Evolutionary conservation across 306 rosid species (phyloP), one percentile per base, ranked within the genome.

Genomic region (Gynostemma pentaphyllum): DNA sequence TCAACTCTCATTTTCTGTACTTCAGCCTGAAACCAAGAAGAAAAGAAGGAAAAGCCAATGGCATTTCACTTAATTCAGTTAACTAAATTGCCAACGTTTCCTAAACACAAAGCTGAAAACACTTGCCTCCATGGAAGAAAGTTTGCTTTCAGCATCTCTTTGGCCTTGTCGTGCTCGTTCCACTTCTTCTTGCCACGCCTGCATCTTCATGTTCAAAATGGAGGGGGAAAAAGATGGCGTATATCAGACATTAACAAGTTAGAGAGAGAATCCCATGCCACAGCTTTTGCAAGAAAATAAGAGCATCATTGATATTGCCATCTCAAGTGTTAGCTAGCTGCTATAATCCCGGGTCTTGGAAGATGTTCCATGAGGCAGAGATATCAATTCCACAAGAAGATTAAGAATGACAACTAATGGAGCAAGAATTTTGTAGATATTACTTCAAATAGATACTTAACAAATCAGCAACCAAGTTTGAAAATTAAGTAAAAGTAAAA

Each of bases 181-280:
- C 68, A 88, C 92, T 79, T 92, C 99, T 71, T 86, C 95, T 67
- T 92, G 99, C 99, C 99, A 76, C 59, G 95, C 96, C 79, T 92
- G 99, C 73, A 82, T 76, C 96, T 82, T 54, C 45, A 72, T 66
- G 64, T 50, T 55, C 34, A 68, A 50, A 77, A 57, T 11, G 50
- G 39, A 30, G 62, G 21, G 47, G 24, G 56, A 2, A 5, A 64
- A 45, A 29, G 56, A 59, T 12, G 46, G 21, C 37, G 16, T 9
- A 18, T 2, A 6, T 56, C 36, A 32, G 64, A 21, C 32, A 21
- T 5, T 2, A 19, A 24, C 29, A 57, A 57, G 4, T 59, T 57
- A 22, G 6, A 37, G 64, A 32, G 44, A 56, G 45, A 56, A 32
- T 32, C 16, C n/a, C 32, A 56, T 18, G 3, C 5, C 30, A 21